phyloP scores from a whole-genome alignment of 2,329 filamentous ascomycete genomes.

The Helminthosporium solani region DNA sequence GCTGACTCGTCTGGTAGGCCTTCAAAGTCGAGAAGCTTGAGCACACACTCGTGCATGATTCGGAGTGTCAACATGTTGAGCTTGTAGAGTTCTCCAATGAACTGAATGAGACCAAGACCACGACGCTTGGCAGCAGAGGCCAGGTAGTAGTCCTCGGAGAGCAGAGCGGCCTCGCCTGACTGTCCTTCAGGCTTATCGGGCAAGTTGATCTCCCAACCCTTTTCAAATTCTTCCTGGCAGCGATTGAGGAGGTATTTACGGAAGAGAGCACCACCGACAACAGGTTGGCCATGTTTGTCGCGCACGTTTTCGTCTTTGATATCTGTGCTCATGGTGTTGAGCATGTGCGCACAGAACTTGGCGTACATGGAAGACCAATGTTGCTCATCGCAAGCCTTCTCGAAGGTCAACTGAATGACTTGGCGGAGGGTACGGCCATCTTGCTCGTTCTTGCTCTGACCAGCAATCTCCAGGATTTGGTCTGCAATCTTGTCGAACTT shows the following conservation, averaged over 20 bases:
- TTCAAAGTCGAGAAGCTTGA: constrained; percentile 94
- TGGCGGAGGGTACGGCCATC: constrained; percentile 94
- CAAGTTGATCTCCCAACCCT: constrained; percentile 90
- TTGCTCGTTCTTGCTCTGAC: constrained; percentile 90
- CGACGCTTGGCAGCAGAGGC: constrained; percentile 93
- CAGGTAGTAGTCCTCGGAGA: constrained; percentile 95
- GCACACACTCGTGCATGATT: constrained; percentile 99
- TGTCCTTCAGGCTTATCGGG: constrained; percentile 72
- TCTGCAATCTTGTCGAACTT: constrained; percentile 96
- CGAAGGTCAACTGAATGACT: constrained; percentile 97
- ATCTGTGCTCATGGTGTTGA: constrained; percentile 86
- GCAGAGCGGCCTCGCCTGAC: constrained; percentile 73
- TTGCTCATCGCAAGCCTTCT: constrained; percentile 97
- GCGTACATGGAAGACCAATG: constrained; percentile 99
- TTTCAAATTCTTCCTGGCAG: constrained; percentile 70
- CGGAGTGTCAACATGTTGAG: constrained; percentile 96
- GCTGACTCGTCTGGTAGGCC: constrained; percentile 92
- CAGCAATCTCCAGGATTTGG: constrained; percentile 88
- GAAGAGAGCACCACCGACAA: constrained; percentile 92
- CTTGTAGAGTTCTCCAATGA: constrained; percentile 86
- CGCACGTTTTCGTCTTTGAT: constrained; percentile 94
- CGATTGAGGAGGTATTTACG: constrained; percentile 97
- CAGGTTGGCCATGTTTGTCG: constrained; percentile 84
- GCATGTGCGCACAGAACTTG: constrained; percentile 69
- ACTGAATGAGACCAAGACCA: constrained; percentile 96